Evolutionary conservation across 2,329 filamentous ascomycete genomes (phyloP), one percentile per base, ranked within the genome.

Genomic region (Aureobasidium sp.): DNA sequence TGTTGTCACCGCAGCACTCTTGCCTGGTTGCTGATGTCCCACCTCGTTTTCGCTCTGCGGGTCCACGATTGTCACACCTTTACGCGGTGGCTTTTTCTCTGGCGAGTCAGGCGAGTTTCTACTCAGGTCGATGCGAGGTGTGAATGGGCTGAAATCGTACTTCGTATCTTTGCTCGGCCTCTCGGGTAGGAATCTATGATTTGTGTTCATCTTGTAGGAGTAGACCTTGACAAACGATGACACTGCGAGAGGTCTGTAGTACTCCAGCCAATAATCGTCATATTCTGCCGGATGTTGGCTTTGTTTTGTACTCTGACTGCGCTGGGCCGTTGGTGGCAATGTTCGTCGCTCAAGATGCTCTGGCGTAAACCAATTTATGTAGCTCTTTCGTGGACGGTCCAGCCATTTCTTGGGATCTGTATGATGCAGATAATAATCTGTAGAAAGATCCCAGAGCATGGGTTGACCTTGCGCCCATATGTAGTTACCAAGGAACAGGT

Each of bases 201-300:
- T 94, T 0, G 89, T 92, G 69, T 93, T 95, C 82, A 97, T 89
- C 70, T 89, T 91, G 74, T 89, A 96, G 0, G 90, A 84, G 70
- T 96, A 96, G 71, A 96, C 88, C 70, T 96, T 99, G 15, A 86
- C 82, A 65, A 97, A 90, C 0, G 90, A 94, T 0, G 94, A 96
- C 1, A 97, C 76, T 0, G 89, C 89, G 8, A 89, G 81, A 0
- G 94, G 94, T 15, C 92, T 85, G 71, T 99, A 99, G 72, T 96
- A 97, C 71, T 99, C 94, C 8, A 94, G 79, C 94, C 94, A 99
- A 73, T 96, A 99, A 72, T 97, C 91, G 69, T 97, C 93, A 62
- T 90, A 90, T 71, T 63, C 38, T 63, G 62, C 40, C 17, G 43
- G 21, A 29, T 49, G 13, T 25, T 40, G 42, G 17, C 19, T 23